Evolutionary conservation across 2,329 filamentous ascomycete species (phyloP).

Genomic region (Remersonia thermophila): DNA sequence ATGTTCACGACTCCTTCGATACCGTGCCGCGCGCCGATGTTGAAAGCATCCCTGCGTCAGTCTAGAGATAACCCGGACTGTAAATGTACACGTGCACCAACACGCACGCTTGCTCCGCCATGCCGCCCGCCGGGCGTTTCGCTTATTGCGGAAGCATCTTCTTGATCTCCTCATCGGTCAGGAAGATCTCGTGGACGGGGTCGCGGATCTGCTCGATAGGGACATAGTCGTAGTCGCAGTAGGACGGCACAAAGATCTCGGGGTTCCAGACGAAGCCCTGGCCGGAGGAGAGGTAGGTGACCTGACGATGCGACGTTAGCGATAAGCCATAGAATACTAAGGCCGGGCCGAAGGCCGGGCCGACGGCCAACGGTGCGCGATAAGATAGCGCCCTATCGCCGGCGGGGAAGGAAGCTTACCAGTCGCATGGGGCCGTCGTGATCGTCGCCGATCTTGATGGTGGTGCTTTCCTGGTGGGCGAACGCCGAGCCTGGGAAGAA

Average conservation of each 20-base stretch:
- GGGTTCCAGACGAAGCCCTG: constrained; percentile 80
- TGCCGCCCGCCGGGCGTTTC: no score
- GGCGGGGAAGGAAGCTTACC: no score
- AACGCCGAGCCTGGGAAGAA: constrained; percentile 54
- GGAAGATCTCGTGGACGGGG: constrained; percentile 63
- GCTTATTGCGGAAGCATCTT: constrained; percentile 52
- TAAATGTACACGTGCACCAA: no score
- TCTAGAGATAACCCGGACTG: no score
- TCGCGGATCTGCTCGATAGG: constrained; percentile 66
- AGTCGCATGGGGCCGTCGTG: constrained; percentile 60
- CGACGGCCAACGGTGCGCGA: no score
- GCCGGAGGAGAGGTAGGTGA: constrained; percentile 66
- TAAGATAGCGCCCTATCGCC: constrained; percentile 3
- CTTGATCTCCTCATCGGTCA: constrained; percentile 65
- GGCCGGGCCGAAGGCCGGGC: no score
- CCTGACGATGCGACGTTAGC: constrained; percentile 32
- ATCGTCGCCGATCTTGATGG: constrained; percentile 60
- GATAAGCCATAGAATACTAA: background rate
- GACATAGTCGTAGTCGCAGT: constrained; percentile 61
- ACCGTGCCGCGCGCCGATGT: no score
- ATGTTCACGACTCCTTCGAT: no score
- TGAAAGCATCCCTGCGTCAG: no score
- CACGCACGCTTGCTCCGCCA: no score
- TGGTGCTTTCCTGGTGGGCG: constrained; percentile 64
- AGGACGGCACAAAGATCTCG: constrained; percentile 72